phyloP scores from a whole-genome alignment of 441 rosid genomes.

The Oxalis stricta region DNA sequence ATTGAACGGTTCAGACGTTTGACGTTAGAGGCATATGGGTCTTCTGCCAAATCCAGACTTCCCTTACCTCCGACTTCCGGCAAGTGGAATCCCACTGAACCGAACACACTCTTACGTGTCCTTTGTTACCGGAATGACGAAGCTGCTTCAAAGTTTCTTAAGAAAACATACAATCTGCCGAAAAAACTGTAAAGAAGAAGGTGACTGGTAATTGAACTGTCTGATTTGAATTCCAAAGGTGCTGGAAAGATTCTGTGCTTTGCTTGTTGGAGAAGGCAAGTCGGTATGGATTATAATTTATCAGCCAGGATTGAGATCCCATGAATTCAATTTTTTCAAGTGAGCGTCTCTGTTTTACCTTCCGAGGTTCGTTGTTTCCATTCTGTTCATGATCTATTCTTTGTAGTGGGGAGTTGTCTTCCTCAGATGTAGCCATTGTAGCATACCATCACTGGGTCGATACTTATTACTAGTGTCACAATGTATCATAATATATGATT shows the following conservation, averaged over 20 bases:
- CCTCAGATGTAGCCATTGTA: conserved; percentile 1
- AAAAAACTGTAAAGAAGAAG: conserved; percentile 45
- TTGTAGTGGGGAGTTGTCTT: not conserved
- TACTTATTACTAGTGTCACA: not conserved
- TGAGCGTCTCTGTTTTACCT: conserved; percentile 2
- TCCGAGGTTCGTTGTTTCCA: conserved; percentile 3
- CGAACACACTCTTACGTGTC: conserved; percentile 75
- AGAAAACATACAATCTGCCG: conserved; percentile 81
- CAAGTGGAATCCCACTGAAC: conserved; percentile 80
- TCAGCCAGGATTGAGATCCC: conserved; percentile 4
- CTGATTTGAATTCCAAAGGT: not conserved
- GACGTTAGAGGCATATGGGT: conserved; percentile 62
- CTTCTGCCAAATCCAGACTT: conserved; percentile 68
- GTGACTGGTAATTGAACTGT: conserved; percentile 6
- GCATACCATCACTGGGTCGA: conserved; percentile 18
- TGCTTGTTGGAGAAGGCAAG: conserved; percentile 8
- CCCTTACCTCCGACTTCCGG: conserved; percentile 90
- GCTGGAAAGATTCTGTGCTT: conserved; percentile 1
- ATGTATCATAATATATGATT: not conserved
- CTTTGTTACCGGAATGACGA: conserved; percentile 85
- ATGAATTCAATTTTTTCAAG: not conserved
- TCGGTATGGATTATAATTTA: conserved; percentile 9
- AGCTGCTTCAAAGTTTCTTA: conserved; percentile 64
- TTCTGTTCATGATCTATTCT: not conserved
- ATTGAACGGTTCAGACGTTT: conserved; percentile 58